Evolutionary conservation across 106 monocot genomes (phyloP).

Genomic region (Iris macrosiphon): DNA sequence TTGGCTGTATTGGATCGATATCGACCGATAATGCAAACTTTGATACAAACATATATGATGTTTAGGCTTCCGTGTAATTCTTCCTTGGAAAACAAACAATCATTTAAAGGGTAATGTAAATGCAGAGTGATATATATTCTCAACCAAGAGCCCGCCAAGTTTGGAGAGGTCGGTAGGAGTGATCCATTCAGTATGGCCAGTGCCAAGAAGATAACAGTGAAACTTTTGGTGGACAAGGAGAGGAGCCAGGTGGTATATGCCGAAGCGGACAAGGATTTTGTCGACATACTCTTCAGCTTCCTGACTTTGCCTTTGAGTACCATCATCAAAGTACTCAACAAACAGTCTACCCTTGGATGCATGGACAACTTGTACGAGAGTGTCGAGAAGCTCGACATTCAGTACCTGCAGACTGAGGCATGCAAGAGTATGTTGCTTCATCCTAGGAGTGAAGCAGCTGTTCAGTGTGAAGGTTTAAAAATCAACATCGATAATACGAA

Average conservation of each 20-base stretch:
- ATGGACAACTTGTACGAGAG: slow-evolving; percentile 9
- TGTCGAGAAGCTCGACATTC: background rate
- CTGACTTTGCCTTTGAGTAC: slow-evolving; percentile 1
- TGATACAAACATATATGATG: too few relatives aligned
- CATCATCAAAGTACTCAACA: background rate
- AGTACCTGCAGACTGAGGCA: background rate
- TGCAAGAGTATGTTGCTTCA: slow-evolving; percentile 4
- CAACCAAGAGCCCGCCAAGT: too few relatives aligned
- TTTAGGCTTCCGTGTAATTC: too few relatives aligned
- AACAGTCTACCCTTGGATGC: background rate
- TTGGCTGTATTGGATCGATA: too few relatives aligned
- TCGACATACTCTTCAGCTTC: slow-evolving; percentile 18
- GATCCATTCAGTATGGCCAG: background rate
- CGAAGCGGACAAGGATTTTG: slow-evolving; percentile 7
- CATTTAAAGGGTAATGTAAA: too few relatives aligned
- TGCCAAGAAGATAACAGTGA: slow-evolving; percentile 2
- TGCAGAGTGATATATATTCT: too few relatives aligned
- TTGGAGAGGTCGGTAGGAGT: too few relatives aligned
- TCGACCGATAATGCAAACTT: too few relatives aligned
- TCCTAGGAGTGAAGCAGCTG: background rate
- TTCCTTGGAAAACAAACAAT: too few relatives aligned
- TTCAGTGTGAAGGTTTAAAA: background rate
- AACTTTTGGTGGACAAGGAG: slow-evolving; percentile 3
- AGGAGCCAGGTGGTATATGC: slow-evolving; percentile 11
- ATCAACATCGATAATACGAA: background rate